Base-by-base conservation (phyloP, 441 rosid genomes). In the Metrosideros polymorpha region DNA sequence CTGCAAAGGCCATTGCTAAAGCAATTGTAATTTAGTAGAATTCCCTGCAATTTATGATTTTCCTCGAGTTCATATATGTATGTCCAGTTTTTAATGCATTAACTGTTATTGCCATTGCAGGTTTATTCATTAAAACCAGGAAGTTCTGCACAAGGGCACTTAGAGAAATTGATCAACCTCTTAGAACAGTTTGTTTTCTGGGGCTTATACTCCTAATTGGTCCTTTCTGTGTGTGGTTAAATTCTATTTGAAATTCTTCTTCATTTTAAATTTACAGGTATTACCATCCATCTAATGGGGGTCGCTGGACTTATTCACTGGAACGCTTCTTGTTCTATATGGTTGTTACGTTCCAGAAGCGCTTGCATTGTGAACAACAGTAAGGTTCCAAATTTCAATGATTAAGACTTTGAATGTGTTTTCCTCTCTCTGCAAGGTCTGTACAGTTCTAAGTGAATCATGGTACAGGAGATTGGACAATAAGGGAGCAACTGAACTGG, bases 281-380 rank as follows among this genome's bases (percentile, higher is more conserved):
- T 91, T 98, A 97, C 90, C 99, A 98, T 92, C 99, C 99, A 42
- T 98, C 99, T 84, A 98, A 97, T 90, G 99, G 99, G 87, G 99
- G 99, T 79, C 98, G 99, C 63, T 98, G 99, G 99, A 98, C 99
- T 87, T 97, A 96, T 92, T 94, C 99, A 87, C 89, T 98, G 95
- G 99, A 98, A 91, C 92, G 98, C 10, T 94, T 97, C 92, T 93
- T 98, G 92, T 89, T 94, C 85, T 86, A 93, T 92, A 90, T 96
- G 92, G 99, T 95, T 56, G 89, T 90, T 82, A 91, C 99, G 84
- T 98, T 98, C 92, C 99, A 96, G 93, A 96, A 96, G 89, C 98
- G 99, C 75, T 92, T 97, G 88, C 97, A 94, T 90, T 94, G 89
- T 84, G 98, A 98, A 92, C 99, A 96, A 90, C 94, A 89, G 99